Percentiles rank a stretch among this genome's conserved stretches.
Conservation (phyloP, 2,329 filamentous ascomycete species). For the Phialophora verrucosa region DNA sequence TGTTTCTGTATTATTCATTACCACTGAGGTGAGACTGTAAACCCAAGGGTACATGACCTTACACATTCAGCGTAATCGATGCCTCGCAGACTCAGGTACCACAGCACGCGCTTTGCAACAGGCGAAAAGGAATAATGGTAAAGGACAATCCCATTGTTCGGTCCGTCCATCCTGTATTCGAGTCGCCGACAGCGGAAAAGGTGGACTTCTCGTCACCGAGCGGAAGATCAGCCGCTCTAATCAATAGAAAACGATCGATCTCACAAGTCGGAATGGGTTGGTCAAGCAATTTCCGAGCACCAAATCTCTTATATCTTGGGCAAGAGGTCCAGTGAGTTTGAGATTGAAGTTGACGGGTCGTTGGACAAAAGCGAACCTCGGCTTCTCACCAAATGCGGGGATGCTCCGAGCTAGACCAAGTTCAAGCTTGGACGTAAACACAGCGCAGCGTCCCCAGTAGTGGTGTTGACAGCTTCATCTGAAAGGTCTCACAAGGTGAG, state of each 20-base stretch:
- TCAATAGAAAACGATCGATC: neutral
- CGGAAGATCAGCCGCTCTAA: neutral
- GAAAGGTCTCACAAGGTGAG: neutral
- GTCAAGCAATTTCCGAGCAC: neutral
- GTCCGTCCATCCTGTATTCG: slow-evolving; percentile 25
- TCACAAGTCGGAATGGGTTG: neutral
- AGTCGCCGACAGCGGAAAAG: neutral
- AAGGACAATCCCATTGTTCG: slow-evolving; percentile 45
- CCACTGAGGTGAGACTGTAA: slow-evolving; percentile 7
- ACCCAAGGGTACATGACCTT: slow-evolving; percentile 44
- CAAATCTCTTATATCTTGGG: neutral
- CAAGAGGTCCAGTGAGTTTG: neutral
- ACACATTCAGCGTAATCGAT: slow-evolving; percentile 73
- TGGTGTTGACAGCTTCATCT: neutral
- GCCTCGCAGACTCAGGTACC: slow-evolving; percentile 70
- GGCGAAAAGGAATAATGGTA: slow-evolving; percentile 72
- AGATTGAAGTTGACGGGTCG: neutral
- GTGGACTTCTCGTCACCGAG: neutral
- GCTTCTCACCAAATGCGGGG: neutral
- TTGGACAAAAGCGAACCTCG: slow-evolving; percentile 5
- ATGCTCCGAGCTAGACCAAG: neutral
- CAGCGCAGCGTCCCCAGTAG: neutral
- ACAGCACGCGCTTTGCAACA: slow-evolving; percentile 66
- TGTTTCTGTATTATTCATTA: slow-evolving; percentile 58
- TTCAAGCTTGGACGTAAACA: neutral